Evolutionary conservation across 1,284 basidiomycete genomes (phyloP).

Genomic region (Neonothopanus nambi): DNA sequence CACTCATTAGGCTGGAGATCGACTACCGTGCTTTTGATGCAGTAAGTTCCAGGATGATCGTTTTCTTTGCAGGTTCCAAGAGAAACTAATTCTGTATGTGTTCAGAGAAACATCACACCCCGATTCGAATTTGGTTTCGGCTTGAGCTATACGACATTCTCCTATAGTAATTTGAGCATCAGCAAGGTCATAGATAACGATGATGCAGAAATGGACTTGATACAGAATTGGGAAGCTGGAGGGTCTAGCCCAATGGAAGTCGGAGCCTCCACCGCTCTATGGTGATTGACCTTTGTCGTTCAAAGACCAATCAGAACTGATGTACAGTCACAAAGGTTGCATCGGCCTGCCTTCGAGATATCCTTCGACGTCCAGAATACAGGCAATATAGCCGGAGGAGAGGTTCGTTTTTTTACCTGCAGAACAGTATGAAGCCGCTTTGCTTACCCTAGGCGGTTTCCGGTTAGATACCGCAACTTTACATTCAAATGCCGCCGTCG

Average conservation of each 20-base stretch:
- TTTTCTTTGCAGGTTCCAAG: too few species aligned
- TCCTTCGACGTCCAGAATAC: slow-evolving; percentile 32
- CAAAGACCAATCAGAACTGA: too few species aligned
- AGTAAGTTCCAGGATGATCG: too few species aligned
- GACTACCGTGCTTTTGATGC: slow-evolving; percentile 16
- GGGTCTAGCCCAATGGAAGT: slow-evolving; percentile 14
- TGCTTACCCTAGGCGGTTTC: too few species aligned
- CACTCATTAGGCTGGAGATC: slow-evolving; percentile 7
- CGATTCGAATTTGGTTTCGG: slow-evolving; percentile 67
- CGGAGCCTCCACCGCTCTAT: slow-evolving; percentile 15
- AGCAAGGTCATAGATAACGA: slow-evolving; percentile 3
- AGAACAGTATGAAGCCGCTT: background rate
- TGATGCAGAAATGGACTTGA: slow-evolving; percentile 2
- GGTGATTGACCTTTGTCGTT: slow-evolving; percentile 3
- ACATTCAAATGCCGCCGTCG: slow-evolving; percentile 40
- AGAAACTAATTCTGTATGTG: slow-evolving; percentile 42
- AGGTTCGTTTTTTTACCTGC: slow-evolving; percentile 23
- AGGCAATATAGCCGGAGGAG: slow-evolving; percentile 29
- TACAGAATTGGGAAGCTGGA: slow-evolving; percentile 19
- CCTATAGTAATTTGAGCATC: slow-evolving; percentile 35
- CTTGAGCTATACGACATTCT: slow-evolving; percentile 55
- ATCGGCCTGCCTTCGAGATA: slow-evolving; percentile 27
- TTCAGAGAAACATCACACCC: slow-evolving; percentile 47
- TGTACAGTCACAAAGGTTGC: slow-evolving; percentile 21
- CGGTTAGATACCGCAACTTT: slow-evolving; percentile 42